Conservation (phyloP, 257 asterid genomes). For the Solanum ossicruentum region DNA sequence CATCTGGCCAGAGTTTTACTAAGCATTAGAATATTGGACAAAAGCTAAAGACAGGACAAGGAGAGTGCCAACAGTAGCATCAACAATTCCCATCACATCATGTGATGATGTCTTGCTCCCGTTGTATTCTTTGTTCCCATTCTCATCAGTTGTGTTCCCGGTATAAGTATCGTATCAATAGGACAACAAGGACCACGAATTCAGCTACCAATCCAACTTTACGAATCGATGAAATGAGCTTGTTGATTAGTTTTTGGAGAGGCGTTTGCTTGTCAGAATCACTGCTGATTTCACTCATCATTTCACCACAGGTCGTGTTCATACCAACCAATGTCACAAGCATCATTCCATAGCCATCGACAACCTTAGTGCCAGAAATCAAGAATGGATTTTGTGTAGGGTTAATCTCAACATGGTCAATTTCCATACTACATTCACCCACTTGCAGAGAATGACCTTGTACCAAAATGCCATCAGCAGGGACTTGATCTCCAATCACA, state of each 20-base stretch:
- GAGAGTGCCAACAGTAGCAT: conserved; percentile 36
- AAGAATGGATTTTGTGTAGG: conserved; percentile 19
- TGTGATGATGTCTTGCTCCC: not conserved
- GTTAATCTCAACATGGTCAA: conserved; percentile 20
- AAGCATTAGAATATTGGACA: not conserved
- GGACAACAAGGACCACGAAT: conserved; percentile 30
- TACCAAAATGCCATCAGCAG: conserved; percentile 34
- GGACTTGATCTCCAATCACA: conserved; percentile 38
- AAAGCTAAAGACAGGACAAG: conserved; percentile 47
- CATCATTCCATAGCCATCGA: conserved; percentile 33
- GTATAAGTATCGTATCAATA: conserved; percentile 2
- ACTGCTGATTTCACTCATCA: conserved; percentile 34
- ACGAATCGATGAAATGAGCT: conserved; percentile 33
- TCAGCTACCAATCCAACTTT: conserved; percentile 39
- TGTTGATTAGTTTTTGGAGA: conserved; percentile 29
- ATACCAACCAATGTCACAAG: conserved; percentile 33
- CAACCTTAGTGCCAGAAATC: conserved; percentile 27
- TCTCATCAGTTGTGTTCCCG: not conserved
- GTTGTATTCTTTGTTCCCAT: not conserved
- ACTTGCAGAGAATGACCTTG: conserved; percentile 24
- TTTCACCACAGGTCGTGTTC: conserved; percentile 43
- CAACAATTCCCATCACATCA: conserved; percentile 17
- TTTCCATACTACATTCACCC: conserved; percentile 33
- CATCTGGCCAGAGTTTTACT: too few species aligned
- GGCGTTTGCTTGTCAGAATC: conserved; percentile 31